These are phyloP conservation scores for Boletus rufocinnamomeus DNA, from an alignment of 768 basidiomycete genomes.

Conservation along the genomic window DNA sequence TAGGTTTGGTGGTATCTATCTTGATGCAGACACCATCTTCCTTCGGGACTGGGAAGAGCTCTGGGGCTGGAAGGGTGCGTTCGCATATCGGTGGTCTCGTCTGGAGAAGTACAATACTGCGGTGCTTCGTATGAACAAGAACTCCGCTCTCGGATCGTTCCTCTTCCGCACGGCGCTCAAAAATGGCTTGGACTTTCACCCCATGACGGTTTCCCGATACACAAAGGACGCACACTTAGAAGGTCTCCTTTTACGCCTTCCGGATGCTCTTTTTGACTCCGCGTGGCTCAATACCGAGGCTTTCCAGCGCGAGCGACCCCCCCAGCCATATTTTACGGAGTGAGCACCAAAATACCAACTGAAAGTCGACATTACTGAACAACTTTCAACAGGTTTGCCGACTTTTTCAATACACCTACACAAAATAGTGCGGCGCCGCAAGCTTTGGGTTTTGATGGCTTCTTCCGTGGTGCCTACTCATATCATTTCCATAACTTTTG, in stretches of 20 bases:
- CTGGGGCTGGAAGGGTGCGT: conserved; percentile 96
- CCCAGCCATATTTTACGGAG: conserved; percentile 93
- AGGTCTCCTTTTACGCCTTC: conserved; percentile 79
- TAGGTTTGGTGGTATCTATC: conserved; percentile 93
- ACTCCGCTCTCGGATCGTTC: conserved; percentile 89
- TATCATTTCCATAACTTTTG: conserved; percentile 98
- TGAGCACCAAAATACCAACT: conserved; percentile 35
- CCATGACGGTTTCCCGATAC: conserved; percentile 92
- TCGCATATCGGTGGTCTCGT: conserved; percentile 95
- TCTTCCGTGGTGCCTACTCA: conserved; percentile 93
- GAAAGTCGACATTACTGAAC: conserved; percentile 3
- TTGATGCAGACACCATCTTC: conserved; percentile 95
- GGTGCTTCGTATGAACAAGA: conserved; percentile 90
- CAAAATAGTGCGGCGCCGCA: conserved; percentile 78
- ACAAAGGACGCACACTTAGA: conserved; percentile 87
- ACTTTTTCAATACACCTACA: conserved; percentile 84
- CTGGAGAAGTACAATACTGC: conserved; percentile 95
- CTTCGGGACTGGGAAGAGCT: conserved; percentile 98
- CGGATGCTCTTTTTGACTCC: conserved; percentile 95
- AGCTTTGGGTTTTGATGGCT: conserved; percentile 89
- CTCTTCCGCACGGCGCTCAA: conserved; percentile 92
- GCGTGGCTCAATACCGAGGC: conserved; percentile 95
- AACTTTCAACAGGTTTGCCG: conserved; percentile 60
- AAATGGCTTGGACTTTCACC: conserved; percentile 95
- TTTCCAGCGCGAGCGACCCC: conserved; percentile 89